A percentile compares a stretch with the other conserved stretches of the same genome.
phyloP scores from a whole-genome alignment of 805 yeast genomes.

The Candida ipomoeae region DNA sequence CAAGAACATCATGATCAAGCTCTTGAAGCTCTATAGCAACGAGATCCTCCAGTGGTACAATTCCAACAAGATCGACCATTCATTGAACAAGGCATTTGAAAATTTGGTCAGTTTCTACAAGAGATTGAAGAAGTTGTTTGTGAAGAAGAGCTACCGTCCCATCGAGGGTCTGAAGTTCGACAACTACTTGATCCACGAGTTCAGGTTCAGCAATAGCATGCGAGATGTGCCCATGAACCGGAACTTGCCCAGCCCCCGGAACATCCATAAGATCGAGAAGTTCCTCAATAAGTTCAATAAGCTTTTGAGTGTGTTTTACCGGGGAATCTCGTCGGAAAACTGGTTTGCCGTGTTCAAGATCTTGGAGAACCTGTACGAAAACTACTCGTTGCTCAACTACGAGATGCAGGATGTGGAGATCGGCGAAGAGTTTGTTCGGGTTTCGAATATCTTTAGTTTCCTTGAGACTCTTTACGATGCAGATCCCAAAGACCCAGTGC shows the following conservation, averaged over 20 bases:
- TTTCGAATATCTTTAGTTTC: slow-evolving; percentile 71
- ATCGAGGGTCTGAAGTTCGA: slow-evolving; percentile 38
- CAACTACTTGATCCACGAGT: slow-evolving; percentile 34
- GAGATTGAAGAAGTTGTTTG: slow-evolving; percentile 62
- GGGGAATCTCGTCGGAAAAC: slow-evolving; percentile 57
- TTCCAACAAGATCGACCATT: slow-evolving; percentile 35
- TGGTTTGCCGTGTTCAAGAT: slow-evolving; percentile 77
- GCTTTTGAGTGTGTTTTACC: slow-evolving; percentile 54
- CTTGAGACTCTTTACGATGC: slow-evolving; percentile 54
- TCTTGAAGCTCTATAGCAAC: slow-evolving; percentile 63
- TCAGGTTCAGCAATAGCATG: slow-evolving; percentile 37
- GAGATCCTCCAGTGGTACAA: slow-evolving; percentile 53
- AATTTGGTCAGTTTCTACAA: slow-evolving; percentile 49
- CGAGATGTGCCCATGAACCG: slow-evolving; percentile 47
- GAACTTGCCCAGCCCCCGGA: slow-evolving; percentile 42
- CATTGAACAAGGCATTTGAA: slow-evolving; percentile 35
- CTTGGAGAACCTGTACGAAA: slow-evolving; percentile 64
- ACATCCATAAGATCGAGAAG: slow-evolving; percentile 48
- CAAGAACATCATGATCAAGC: slow-evolving; percentile 56
- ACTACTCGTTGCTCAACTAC: slow-evolving; percentile 55
- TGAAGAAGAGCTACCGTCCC: slow-evolving; percentile 69
- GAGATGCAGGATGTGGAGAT: slow-evolving; percentile 36
- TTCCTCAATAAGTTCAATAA: slow-evolving; percentile 64
- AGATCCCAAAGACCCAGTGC: slow-evolving; percentile 32
- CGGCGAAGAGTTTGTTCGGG: slow-evolving; percentile 52